Evolutionary conservation across 768 basidiomycete genomes (phyloP), one percentile per base, ranked within the genome.

Genomic region (Termitomyces sp.): DNA sequence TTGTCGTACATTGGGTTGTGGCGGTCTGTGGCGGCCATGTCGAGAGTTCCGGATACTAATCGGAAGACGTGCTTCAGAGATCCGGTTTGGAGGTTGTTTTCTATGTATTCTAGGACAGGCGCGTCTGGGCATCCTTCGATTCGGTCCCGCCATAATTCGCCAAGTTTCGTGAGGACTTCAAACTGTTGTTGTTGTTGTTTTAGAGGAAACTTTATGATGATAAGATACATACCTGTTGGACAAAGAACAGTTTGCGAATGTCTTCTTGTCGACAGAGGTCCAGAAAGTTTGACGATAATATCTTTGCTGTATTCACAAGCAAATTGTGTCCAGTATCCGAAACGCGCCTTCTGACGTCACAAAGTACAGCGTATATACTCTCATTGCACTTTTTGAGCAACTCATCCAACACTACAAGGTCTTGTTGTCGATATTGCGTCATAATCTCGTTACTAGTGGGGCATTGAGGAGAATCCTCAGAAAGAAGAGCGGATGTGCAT

Each of bases 181-280:
- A 81, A 80, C 79, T 81, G 51, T 10, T 40, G 39, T 40, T n/a
- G 44, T 50, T 47, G 29, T 39, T 50, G 4, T 10, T 29, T 40
- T 13, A 39, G 36, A 20, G 9, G 31, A 35, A 50, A 33, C 16
- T n/a, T n/a, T n/a, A n/a, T n/a, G n/a, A n/a, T n/a, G n/a, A n/a
- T n/a, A n/a, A n/a, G n/a, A n/a, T n/a, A 64, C 68, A 13, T 50
- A 78, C 79, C 70, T 81, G 77, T 61, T 78, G 77, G 74, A 80
- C 79, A 58, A 76, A 80, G 58, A 81, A 78, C 3, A 81, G 63
- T 58, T 80, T 80, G n/a, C 78, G 70, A 32, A 81, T 60, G 25
- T 73, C 68, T 3, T 70, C 67, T 42, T 77, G 65, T 23, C 65
- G 65, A 59, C 79, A 80, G 16, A 81, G 62, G 57, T 80, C 78